A percentile compares a stretch with the other conserved stretches of the same genome.
Conservation (phyloP, 805 yeast species). For the Pichia exigua region DNA sequence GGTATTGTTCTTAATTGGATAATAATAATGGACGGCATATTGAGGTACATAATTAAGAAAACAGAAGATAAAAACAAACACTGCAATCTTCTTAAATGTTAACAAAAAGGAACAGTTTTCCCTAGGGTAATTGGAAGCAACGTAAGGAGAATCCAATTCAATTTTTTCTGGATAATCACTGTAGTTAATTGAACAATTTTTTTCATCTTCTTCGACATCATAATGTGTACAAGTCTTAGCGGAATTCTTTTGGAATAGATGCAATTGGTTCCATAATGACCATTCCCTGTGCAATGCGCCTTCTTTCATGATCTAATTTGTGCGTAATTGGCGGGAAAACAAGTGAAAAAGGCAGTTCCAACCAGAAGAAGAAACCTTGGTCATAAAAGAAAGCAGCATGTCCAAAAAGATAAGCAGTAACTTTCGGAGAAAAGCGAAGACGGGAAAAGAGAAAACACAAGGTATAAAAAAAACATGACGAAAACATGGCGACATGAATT, state of each 20-base stretch:
- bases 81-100: too few species aligned
- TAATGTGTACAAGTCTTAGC: background rate
- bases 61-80: background rate
- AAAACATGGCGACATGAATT: too few species aligned
- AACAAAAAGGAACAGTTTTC: too few species aligned
- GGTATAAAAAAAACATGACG: too few species aligned
- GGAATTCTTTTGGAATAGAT: constrained; percentile 4
- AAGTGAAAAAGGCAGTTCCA: background rate
- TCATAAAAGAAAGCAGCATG: background rate
- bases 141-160: background rate
- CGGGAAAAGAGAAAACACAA: too few species aligned
- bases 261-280: constrained; percentile 28
- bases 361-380: background rate
- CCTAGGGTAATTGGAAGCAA: background rate
- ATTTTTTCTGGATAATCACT: background rate
- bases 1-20: background rate
- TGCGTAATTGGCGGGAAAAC: background rate
- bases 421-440: background rate
- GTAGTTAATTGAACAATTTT: too few species aligned
- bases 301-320: constrained; percentile 17
- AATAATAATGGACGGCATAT: background rate
- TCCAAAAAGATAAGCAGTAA: background rate
- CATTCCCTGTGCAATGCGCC: constrained; percentile 28
- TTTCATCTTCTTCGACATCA: background rate
- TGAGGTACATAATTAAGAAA: background rate